phyloP scores from a whole-genome alignment of 2,329 filamentous ascomycete species.

The Cephalotrichum gorgonifer region DNA sequence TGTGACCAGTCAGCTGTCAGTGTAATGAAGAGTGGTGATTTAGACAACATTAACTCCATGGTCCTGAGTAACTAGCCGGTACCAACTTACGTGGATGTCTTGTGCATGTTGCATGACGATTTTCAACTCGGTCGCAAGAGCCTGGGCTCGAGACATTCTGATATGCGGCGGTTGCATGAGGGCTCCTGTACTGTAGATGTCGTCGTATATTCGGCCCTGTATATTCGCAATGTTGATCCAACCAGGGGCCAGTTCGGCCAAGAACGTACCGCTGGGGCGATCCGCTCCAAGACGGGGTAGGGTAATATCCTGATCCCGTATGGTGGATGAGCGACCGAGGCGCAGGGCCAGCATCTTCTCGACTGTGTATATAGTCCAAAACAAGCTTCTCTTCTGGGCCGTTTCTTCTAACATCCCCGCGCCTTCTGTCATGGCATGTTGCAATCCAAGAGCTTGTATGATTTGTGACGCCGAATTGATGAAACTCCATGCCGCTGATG shows the following conservation, averaged over 20 bases:
- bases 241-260: conserved; percentile 27
- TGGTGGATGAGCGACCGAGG: conserved; percentile 39
- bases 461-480: conserved; percentile 14
- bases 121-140: no score
- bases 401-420: background rate
- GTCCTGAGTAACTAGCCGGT: background rate
- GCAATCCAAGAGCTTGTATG: conserved; percentile 18
- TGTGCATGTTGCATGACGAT: no score
- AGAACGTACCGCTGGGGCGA: conserved; percentile 16
- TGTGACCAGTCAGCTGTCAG: background rate
- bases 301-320: conserved; percentile 51
- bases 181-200: conserved; percentile 35
- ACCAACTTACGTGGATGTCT: no score
- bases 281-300: conserved; percentile 30
- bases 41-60: background rate
- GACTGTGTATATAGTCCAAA: conserved; percentile 48
- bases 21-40: background rate
- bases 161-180: conserved; percentile 26
- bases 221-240: conserved; percentile 42
- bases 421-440: conserved; percentile 7
- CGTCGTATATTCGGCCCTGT: conserved; percentile 45
- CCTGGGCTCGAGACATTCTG: no score
- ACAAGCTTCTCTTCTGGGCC: conserved; percentile 22
- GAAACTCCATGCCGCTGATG: background rate
- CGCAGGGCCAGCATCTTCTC: conserved; percentile 45